phyloP scores from a whole-genome alignment of 305 asterid species.

The Fraxinus nigra region DNA sequence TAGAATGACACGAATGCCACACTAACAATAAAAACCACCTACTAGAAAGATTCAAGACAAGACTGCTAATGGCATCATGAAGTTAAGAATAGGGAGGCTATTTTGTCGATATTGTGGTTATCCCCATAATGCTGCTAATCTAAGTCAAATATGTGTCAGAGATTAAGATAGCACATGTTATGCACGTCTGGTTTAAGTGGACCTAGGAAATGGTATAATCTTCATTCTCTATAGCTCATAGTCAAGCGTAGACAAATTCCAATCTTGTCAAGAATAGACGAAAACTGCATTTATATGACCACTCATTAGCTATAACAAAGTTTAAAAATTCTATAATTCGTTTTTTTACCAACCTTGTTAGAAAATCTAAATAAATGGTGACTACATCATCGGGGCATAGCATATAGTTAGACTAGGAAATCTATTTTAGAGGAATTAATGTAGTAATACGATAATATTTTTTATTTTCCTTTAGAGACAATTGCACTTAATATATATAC shows the following conservation, averaged over 20 bases:
- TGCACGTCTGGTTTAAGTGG: constrained; percentile 6
- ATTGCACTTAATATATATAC: too few relatives aligned
- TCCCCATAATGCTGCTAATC: constrained; percentile 9
- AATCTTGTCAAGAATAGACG: not conserved
- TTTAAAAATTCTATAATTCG: not conserved
- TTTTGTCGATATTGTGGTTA: constrained; percentile 11
- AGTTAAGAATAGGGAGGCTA: constrained; percentile 17
- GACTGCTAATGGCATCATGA: constrained; percentile 28
- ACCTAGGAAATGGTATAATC: not conserved
- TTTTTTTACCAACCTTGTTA: not conserved
- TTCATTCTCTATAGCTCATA: not conserved
- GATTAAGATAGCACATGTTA: not conserved
- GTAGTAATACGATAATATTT: not conserved
- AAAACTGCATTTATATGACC: not conserved
- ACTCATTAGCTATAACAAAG: not conserved
- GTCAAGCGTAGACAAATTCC: not conserved
- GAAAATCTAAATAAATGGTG: not conserved
- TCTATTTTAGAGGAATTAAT: not conserved
- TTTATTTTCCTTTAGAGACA: not conserved
- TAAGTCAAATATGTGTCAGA: not conserved
- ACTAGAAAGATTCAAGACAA: constrained; percentile 24
- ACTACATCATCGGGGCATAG: not conserved
- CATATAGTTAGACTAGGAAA: not conserved
- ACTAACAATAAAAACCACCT: constrained; percentile 23
- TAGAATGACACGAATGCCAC: constrained; percentile 23